Conservation (phyloP, 2,329 filamentous ascomycete species). For the Aspergillus novoparasiticus region DNA sequence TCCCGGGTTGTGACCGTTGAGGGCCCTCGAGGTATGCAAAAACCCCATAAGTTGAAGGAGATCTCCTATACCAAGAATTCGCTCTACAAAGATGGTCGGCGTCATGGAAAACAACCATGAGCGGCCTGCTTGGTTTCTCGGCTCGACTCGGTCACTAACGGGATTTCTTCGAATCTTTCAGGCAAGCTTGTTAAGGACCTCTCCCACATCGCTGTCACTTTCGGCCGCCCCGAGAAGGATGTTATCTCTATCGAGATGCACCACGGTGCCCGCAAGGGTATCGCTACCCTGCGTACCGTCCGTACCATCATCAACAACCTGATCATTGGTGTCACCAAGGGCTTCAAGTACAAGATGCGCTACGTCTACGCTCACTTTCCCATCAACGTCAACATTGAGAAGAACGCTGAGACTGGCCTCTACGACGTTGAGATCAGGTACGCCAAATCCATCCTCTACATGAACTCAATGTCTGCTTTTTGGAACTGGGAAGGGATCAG, state of each 20-base stretch:
- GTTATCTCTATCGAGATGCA: slow-evolving; percentile 96
- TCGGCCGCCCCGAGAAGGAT: slow-evolving; percentile 82
- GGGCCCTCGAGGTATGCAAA: slow-evolving; percentile 78
- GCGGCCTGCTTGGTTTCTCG: neutral
- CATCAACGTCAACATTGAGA: slow-evolving; percentile 99
- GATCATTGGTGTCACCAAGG: slow-evolving; percentile 97
- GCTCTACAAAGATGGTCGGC: neutral
- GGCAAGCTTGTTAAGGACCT: slow-evolving; percentile 97
- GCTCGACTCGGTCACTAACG: slow-evolving; percentile 4
- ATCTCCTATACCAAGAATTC: slow-evolving; percentile 4
- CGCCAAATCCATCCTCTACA: slow-evolving; percentile 36
- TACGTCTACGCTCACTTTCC: slow-evolving; percentile 99
- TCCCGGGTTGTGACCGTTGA: slow-evolving; percentile 95
- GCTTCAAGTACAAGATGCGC: slow-evolving; percentile 99
- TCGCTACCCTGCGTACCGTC: slow-evolving; percentile 97
- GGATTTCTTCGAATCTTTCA: slow-evolving; percentile 36
- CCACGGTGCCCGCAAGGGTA: slow-evolving; percentile 96
- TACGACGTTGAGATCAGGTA: slow-evolving; percentile 97
- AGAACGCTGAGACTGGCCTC: slow-evolving; percentile 87
- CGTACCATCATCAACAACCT: slow-evolving; percentile 98
- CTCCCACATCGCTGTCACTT: slow-evolving; percentile 93
- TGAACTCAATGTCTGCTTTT: neutral
- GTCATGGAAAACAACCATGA: neutral
- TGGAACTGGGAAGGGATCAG: neutral
- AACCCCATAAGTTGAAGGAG: neutral